Conservation (phyloP, 192 early-diverging fungal genomes). For the Coemansia sp. region DNA sequence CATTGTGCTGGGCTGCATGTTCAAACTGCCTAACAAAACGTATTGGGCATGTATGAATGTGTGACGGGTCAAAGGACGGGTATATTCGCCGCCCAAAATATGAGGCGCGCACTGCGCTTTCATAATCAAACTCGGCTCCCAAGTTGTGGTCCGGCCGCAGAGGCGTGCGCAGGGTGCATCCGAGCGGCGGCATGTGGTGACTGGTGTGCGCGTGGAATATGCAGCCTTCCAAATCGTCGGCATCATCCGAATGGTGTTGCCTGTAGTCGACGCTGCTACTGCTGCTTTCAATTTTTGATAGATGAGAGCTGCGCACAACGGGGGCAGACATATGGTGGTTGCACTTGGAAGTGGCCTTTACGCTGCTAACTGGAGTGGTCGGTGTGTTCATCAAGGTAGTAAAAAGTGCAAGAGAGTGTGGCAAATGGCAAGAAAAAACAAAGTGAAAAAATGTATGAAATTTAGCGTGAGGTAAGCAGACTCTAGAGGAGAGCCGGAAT, state of each 20-base stretch:
- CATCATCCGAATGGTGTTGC: neutral
- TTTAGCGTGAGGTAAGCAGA: neutral
- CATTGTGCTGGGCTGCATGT: conserved; percentile 51
- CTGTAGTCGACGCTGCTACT: conserved; percentile 3
- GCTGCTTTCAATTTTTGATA: conserved; percentile 17
- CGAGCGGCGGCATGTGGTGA: conserved; percentile 6
- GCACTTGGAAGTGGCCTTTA: conserved; percentile 5
- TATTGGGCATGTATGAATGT: conserved; percentile 26
- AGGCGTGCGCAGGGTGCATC: conserved; percentile 5
- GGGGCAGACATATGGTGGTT: conserved; percentile 12
- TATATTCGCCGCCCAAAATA: conserved; percentile 42
- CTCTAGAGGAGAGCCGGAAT: neutral
- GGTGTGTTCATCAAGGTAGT: conserved; percentile 19
- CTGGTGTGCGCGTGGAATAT: conserved; percentile 6
- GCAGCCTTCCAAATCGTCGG: neutral
- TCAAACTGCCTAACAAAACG: conserved; percentile 49
- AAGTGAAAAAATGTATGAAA: neutral
- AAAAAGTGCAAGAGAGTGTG: neutral
- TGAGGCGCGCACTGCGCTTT: conserved; percentile 28
- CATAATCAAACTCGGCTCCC: conserved; percentile 33
- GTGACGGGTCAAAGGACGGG: conserved; percentile 46
- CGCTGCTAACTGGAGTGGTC: conserved; percentile 18
- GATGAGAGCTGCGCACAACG: conserved; percentile 15
- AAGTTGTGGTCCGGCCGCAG: conserved; percentile 9
- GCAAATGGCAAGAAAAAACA: neutral